Evolutionary conservation across 2,329 filamentous ascomycete genomes (phyloP).

Genomic region (Fonsecaea pugnacius): DNA sequence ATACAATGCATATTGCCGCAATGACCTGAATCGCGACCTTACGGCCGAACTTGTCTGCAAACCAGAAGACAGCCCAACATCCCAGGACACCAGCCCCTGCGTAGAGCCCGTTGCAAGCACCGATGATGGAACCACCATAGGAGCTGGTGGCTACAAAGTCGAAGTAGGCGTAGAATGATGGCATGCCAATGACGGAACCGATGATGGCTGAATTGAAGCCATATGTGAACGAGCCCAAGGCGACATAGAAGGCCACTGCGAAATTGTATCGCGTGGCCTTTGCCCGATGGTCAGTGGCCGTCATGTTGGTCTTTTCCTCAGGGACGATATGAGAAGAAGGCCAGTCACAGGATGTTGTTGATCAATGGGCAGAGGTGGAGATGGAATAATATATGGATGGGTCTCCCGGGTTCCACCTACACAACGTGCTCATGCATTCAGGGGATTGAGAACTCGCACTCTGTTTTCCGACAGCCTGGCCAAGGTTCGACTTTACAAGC

Average conservation of each 20-base stretch:
- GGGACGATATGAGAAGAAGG: background rate
- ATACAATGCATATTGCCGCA: constrained; percentile 5
- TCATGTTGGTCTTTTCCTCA: background rate
- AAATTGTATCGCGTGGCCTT: constrained; percentile 23
- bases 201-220: constrained; percentile 28
- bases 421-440: background rate
- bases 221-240: constrained; percentile 30
- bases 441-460: background rate
- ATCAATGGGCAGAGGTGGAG: background rate
- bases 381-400: background rate
- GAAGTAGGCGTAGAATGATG: constrained; percentile 46
- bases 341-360: background rate
- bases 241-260: constrained; percentile 21
- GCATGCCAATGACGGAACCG: constrained; percentile 21
- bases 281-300: background rate
- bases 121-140: constrained; percentile 3
- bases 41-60: constrained; percentile 12
- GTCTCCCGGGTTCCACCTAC: background rate
- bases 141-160: constrained; percentile 39
- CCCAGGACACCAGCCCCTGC: constrained; percentile 15
- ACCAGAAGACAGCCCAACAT: constrained; percentile 1
- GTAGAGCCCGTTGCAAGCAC: constrained; percentile 20
- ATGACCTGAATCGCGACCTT: constrained; percentile 3
- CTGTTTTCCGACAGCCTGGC: background rate
- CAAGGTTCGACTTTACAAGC: background rate